phyloP scores from a whole-genome alignment of 164 flowering plant genomes.

The Magnolia sinica region DNA sequence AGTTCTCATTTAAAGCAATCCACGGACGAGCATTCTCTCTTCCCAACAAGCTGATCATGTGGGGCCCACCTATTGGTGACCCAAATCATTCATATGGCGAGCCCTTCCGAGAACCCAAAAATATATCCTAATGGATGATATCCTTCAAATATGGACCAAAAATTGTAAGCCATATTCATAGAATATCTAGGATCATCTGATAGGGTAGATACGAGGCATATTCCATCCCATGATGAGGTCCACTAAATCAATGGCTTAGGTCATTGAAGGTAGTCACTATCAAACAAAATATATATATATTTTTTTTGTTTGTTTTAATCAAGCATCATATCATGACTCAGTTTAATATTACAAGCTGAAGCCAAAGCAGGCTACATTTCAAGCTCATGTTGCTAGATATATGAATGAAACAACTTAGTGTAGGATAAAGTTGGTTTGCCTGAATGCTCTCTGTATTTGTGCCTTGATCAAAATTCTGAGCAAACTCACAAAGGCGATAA shows the following conservation, averaged over 20 bases:
- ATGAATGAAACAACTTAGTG: neutral
- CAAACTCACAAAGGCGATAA: conserved; percentile 33
- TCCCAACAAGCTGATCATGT: no score
- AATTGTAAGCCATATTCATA: neutral
- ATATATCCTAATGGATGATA: neutral
- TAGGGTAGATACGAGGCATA: neutral
- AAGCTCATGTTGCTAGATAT: neutral
- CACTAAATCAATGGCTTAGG: neutral
- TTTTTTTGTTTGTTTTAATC: neutral
- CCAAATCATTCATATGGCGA: no score
- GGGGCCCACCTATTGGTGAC: no score
- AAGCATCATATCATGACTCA: neutral
- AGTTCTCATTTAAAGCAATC: no score
- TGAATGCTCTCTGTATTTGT: conserved; percentile 2
- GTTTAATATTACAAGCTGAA: neutral
- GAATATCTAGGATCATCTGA: neutral
- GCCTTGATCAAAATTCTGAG: conserved; percentile 28
- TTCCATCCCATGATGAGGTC: neutral
- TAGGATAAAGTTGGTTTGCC: neutral
- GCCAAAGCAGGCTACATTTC: neutral
- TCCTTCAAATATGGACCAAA: no score
- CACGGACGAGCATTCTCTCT: no score
- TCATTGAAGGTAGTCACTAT: neutral
- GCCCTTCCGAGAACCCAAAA: neutral
- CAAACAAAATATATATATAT: neutral